Conservation (phyloP, 371 early-diverging fungal species). For the Mitosporidium daphniae region DNA sequence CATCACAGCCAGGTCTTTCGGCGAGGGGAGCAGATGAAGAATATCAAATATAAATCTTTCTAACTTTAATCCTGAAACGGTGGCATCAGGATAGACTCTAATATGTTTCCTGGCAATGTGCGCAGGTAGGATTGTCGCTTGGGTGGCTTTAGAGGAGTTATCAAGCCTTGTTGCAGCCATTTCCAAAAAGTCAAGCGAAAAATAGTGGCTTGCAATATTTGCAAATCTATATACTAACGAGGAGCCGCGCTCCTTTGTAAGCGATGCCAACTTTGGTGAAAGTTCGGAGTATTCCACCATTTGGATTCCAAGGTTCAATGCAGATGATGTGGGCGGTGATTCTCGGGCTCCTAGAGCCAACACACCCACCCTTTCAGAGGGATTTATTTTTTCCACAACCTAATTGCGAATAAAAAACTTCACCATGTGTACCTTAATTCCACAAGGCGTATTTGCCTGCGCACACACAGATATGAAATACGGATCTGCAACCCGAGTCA, state of each 20-base stretch:
- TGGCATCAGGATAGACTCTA: too few species aligned
- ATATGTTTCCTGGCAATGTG: too few species aligned
- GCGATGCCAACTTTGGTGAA: slow-evolving; percentile 13
- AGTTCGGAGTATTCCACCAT: slow-evolving; percentile 89
- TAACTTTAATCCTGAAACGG: slow-evolving; percentile 79
- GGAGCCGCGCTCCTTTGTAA: slow-evolving; percentile 13
- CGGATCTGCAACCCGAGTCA: slow-evolving; percentile 66
- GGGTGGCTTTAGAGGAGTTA: slow-evolving; percentile 16
- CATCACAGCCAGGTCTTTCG: slow-evolving; percentile 38
- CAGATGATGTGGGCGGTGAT: too few species aligned
- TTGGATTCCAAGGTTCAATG: too few species aligned
- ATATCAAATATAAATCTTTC: slow-evolving; percentile 86
- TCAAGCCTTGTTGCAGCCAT: slow-evolving; percentile 14
- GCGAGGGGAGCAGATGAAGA: slow-evolving; percentile 59
- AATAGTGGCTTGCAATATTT: slow-evolving; percentile 89
- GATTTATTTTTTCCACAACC: slow-evolving; percentile 38
- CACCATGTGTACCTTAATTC: too few species aligned
- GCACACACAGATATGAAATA: slow-evolving; percentile 51
- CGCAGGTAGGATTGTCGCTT: too few species aligned
- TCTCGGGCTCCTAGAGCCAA: slow-evolving; percentile 39
- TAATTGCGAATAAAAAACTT: too few species aligned
- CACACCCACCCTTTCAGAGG: slow-evolving; percentile 66
- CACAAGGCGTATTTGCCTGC: slow-evolving; percentile 42
- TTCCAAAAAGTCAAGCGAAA: slow-evolving; percentile 49
- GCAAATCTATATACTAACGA: slow-evolving; percentile 44